Evolutionary conservation across 2,329 filamentous ascomycete species (phyloP).

Genomic region (Colletotrichum sublineola): DNA sequence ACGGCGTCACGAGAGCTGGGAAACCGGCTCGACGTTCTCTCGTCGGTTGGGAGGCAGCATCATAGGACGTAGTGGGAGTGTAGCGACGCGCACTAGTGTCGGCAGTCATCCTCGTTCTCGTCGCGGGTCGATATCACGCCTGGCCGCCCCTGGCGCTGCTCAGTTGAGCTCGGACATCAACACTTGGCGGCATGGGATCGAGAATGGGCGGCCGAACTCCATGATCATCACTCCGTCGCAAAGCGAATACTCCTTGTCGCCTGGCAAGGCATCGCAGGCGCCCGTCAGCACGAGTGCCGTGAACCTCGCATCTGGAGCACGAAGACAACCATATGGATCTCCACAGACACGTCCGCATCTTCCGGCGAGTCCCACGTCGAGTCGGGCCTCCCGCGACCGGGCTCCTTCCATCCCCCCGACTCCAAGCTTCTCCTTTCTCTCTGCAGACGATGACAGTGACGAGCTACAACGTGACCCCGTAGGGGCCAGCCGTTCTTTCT

Average conservation of each 20-base stretch:
- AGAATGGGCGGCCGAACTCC: slow-evolving; percentile 57
- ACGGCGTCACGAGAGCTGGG: slow-evolving; percentile 81
- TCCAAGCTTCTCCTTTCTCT: slow-evolving; percentile 67
- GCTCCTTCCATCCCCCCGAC: slow-evolving; percentile 59
- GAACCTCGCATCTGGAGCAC: slow-evolving; percentile 61
- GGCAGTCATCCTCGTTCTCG: slow-evolving; percentile 63
- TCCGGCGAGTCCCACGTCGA: slow-evolving; percentile 57
- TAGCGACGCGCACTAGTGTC: slow-evolving; percentile 66
- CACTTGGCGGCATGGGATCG: slow-evolving; percentile 83
- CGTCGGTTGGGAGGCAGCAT: slow-evolving; percentile 72
- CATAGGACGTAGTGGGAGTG: slow-evolving; percentile 68
- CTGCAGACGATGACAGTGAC: slow-evolving; percentile 58
- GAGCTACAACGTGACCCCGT: slow-evolving; percentile 53
- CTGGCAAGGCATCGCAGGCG: slow-evolving; percentile 58
- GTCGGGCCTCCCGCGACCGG: slow-evolving; percentile 45
- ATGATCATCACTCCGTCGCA: slow-evolving; percentile 55
- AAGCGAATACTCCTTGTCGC: slow-evolving; percentile 70
- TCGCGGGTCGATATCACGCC: slow-evolving; percentile 65
- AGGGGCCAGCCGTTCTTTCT: slow-evolving; percentile 64
- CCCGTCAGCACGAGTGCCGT: slow-evolving; percentile 54
- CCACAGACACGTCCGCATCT: slow-evolving; percentile 45
- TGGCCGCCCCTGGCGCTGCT: slow-evolving; percentile 46
- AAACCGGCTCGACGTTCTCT: slow-evolving; percentile 82
- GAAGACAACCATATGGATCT: slow-evolving; percentile 59
- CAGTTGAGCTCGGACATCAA: slow-evolving; percentile 78